Base-by-base conservation (phyloP, 495 filamentous ascomycete genomes). In the Viridothelium virens region DNA sequence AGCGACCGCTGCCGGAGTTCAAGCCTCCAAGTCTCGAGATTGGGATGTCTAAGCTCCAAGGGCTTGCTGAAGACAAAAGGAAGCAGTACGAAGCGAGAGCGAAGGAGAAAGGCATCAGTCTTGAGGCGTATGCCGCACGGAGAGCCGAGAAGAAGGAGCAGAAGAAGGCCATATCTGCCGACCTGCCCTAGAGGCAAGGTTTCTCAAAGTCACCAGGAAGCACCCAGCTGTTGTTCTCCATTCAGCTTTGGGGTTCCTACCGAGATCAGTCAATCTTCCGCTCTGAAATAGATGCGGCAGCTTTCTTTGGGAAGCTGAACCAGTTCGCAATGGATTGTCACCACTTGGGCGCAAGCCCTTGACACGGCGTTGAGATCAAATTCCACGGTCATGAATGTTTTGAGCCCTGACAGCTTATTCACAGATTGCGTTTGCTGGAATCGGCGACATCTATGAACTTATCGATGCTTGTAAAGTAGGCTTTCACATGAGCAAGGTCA, bases 61-160 rank as follows among this genome's bases (percentile, higher is more conserved):
- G 2, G 25, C 11, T 68, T 11, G 62, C 69, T 3, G 25, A 34
- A 14, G 66, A 68, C 36, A 70, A 70, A 53, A 14, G 59, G n/a
- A 39, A 48, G 38, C 39, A 64, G 39, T 66, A 71, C 36, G 31
- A 37, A 41, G 25, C 68, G 34, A 37, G 69, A 6, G 69, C 69
- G 33, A 25, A n/a, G 5, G 64, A 68, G 63, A 70, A 70, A 56
- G 69, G 66, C 34, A 53, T 70, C 31, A 62, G 34, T 31, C 6
- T 70, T 11, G 66, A 70, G 33, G 33, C 39, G 38, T 70, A 70
- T 50, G 65, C 68, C 18, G 41, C 38, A 56, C 34, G 62, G 7
- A 38, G 53, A 31, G 53, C 14, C 3, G 25, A 59, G 53, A 59
- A 59, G 53, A 59, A 59, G 25, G 31, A 36, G 53, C 25, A 59